phyloP scores from a whole-genome alignment of 179 eudicot genomes.

The Heliamphora pulchella region DNA sequence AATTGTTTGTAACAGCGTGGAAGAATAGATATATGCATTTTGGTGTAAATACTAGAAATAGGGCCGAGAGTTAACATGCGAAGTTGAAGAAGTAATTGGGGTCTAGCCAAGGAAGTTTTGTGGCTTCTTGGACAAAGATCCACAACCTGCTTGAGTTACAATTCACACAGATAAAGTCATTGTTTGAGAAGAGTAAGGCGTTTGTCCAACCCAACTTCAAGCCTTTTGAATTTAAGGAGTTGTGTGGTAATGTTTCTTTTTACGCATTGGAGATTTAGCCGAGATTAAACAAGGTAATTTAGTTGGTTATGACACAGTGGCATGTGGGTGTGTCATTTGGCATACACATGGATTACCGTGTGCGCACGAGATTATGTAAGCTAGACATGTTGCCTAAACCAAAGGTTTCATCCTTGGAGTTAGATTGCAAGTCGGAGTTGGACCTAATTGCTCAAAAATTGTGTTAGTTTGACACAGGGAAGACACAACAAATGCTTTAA shows the following conservation, averaged over 20 bases:
- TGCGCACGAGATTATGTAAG: neutral
- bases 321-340: neutral
- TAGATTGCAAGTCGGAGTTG: neutral
- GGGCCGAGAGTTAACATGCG: slow-evolving; percentile 8
- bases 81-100: neutral
- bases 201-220: neutral
- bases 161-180: neutral
- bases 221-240: neutral
- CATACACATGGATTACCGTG: neutral
- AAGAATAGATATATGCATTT: neutral
- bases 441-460: neutral
- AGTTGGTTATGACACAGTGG: neutral
- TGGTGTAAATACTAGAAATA: neutral
- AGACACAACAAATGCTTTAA: neutral
- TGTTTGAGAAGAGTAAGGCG: neutral
- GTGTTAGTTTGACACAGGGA: neutral
- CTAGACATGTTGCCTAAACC: neutral
- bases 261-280: neutral
- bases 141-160: neutral
- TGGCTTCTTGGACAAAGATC: neutral
- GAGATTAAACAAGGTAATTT: neutral
- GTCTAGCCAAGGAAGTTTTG: neutral
- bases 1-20: neutral
- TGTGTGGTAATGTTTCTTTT: neutral
- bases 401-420: neutral